Conservation (phyloP, 345 rosid genomes). For the Gossypium turneri region DNA sequence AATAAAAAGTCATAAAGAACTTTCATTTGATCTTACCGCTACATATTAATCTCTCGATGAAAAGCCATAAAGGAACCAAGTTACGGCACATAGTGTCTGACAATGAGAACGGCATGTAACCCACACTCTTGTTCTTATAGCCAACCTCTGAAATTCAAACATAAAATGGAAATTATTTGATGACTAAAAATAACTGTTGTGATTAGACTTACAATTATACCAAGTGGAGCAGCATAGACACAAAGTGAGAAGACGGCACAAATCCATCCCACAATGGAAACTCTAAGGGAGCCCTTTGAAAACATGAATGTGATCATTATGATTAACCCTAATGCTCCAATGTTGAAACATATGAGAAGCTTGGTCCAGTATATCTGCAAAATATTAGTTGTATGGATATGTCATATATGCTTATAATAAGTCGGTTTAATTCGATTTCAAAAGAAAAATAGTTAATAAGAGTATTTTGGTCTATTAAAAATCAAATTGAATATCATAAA, state of each 20-base stretch:
- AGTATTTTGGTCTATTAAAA: no score
- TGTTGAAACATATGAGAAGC: constrained; percentile 34
- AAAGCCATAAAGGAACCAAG: constrained; percentile 23
- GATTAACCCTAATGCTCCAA: constrained; percentile 26
- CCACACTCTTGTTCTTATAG: constrained; percentile 45
- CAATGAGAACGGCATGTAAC: constrained; percentile 47
- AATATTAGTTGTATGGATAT: no score
- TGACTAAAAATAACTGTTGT: no score
- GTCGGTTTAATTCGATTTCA: no score
- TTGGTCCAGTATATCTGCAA: constrained; percentile 30
- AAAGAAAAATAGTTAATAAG: no score
- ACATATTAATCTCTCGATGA: constrained; percentile 20
- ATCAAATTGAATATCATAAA: no score
- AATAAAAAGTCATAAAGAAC: constrained; percentile 17
- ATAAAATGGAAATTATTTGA: no score
- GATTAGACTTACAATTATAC: constrained; percentile 40
- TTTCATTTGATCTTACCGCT: constrained; percentile 17
- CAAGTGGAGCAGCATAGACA: constrained; percentile 55
- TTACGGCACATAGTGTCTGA: constrained; percentile 29
- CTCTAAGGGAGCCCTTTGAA: constrained; percentile 17
- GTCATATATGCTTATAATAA: no score
- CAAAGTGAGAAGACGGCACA: constrained; percentile 38
- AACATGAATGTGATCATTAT: constrained; percentile 26
- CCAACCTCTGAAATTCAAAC: constrained; percentile 29
- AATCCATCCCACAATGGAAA: constrained; percentile 45